Conservation (phyloP, 225 moss, liverwort and hornwort species). For the Bryum argenteum region DNA sequence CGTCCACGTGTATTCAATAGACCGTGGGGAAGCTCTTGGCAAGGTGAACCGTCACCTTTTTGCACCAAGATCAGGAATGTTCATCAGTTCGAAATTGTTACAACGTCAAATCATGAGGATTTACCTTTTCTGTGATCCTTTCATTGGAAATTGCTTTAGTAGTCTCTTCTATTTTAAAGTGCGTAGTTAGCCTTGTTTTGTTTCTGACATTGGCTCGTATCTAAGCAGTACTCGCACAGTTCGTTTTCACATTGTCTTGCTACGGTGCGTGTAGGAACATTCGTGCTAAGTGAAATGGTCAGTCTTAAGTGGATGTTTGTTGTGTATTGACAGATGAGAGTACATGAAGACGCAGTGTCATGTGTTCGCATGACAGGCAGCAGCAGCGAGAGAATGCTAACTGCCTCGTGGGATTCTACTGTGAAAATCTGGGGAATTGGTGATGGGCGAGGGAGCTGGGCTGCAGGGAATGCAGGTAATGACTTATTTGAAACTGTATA, state of each 20-base stretch:
- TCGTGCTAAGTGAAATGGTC: too few relatives aligned
- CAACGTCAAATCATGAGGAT: constrained; percentile 15
- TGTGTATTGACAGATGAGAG: constrained; percentile 73
- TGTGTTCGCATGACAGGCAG: constrained; percentile 77
- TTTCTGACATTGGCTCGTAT: constrained; percentile 16
- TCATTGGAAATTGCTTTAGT: not conserved
- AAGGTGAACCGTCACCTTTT: constrained; percentile 62
- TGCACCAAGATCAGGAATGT: constrained; percentile 1
- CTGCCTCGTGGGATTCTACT: constrained; percentile 96
- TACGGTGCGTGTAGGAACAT: constrained; percentile 13
- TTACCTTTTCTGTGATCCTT: constrained; percentile 16
- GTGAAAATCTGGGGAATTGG: constrained; percentile 92
- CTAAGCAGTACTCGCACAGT: not conserved
- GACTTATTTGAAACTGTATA: constrained; percentile 18
- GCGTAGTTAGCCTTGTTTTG: not conserved
- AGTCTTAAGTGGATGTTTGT: constrained; percentile 30
- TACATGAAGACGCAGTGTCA: constrained; percentile 94
- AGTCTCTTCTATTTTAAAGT: not conserved
- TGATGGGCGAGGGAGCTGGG: constrained; percentile 93
- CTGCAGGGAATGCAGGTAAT: constrained; percentile 65
- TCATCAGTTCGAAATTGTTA: constrained; percentile 8
- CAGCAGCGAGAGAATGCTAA: constrained; percentile 77
- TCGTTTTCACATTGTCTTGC: constrained; percentile 12
- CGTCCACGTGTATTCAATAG: constrained; percentile 89
- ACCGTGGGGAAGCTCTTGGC: constrained; percentile 93